phyloP scores from a whole-genome alignment of 2,329 filamentous ascomycete genomes.

The Xylaria hypoxylon region DNA sequence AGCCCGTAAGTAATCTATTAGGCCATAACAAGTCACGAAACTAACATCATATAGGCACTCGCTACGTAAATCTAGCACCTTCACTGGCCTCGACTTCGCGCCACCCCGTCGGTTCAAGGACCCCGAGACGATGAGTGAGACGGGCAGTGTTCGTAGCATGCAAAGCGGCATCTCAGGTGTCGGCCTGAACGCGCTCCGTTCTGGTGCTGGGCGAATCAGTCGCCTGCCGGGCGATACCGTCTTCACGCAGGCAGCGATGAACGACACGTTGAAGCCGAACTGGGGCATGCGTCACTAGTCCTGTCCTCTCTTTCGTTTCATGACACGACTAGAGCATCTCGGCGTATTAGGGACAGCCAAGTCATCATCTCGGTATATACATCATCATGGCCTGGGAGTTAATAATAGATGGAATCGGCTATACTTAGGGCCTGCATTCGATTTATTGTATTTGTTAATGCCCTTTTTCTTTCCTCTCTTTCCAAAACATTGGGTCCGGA shows the following conservation, averaged over 20 bases:
- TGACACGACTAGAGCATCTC: constrained; percentile 33
- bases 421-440: constrained; percentile 25
- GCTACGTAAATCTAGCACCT: constrained; percentile 81
- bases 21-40: background rate
- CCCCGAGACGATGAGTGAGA: constrained; percentile 69
- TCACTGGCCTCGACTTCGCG: constrained; percentile 84
- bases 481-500: constrained; percentile 21
- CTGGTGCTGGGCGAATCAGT: constrained; percentile 87
- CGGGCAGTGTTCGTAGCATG: constrained; percentile 77
- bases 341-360: constrained; percentile 31
- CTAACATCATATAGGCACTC: constrained; percentile 66
- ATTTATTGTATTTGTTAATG: constrained; percentile 40
- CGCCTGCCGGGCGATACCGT: constrained; percentile 84
- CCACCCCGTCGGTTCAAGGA: constrained; percentile 80
- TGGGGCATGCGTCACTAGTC: constrained; percentile 63
- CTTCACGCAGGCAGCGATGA: constrained; percentile 77
- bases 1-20: constrained; percentile 80
- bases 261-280: constrained; percentile 68
- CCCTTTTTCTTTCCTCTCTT: constrained; percentile 34
- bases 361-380: constrained; percentile 35
- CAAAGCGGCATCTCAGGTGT: constrained; percentile 79
- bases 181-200: constrained; percentile 78
- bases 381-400: constrained; percentile 41
- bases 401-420: constrained; percentile 40
- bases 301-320: constrained; percentile 33